Conservation (phyloP, 495 filamentous ascomycete species). For the Daldinia childiae region DNA sequence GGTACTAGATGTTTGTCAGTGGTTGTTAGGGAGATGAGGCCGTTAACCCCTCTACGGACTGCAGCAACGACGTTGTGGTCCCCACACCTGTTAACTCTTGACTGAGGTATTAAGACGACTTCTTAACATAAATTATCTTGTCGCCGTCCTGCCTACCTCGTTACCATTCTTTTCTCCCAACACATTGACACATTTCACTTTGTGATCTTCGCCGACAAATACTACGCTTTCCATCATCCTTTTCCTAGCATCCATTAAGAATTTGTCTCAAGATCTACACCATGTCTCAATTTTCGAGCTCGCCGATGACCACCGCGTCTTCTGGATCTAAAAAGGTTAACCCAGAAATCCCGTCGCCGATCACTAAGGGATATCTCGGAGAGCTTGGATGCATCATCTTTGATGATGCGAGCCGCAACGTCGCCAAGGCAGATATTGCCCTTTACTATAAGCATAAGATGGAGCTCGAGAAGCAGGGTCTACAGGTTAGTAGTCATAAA, state of each 20-base stretch:
- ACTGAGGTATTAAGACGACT: not conserved
- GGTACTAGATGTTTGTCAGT: not conserved
- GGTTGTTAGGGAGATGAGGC: not conserved
- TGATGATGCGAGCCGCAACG: not conserved
- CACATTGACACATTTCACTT: not conserved
- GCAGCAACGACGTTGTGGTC: not conserved
- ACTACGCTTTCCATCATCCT: not conserved
- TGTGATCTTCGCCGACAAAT: not conserved
- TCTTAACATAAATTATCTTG: not conserved
- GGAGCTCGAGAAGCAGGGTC: not conserved
- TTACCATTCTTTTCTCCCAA: not conserved
- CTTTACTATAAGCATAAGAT: conserved; percentile 10
- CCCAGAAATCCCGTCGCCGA: not conserved
- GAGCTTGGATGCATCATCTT: not conserved
- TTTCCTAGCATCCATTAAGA: not conserved
- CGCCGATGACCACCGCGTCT: not conserved
- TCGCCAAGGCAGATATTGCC: not conserved
- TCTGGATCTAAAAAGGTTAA: not conserved
- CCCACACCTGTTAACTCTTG: not conserved
- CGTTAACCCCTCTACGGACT: not conserved
- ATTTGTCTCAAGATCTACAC: not conserved
- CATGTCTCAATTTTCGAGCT: not conserved
- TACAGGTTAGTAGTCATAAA: not conserved
- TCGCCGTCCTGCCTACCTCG: not conserved
- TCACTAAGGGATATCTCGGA: not conserved